Evolutionary conservation across 1,284 basidiomycete species (phyloP).

Genomic region (Wallemia mellicola): DNA sequence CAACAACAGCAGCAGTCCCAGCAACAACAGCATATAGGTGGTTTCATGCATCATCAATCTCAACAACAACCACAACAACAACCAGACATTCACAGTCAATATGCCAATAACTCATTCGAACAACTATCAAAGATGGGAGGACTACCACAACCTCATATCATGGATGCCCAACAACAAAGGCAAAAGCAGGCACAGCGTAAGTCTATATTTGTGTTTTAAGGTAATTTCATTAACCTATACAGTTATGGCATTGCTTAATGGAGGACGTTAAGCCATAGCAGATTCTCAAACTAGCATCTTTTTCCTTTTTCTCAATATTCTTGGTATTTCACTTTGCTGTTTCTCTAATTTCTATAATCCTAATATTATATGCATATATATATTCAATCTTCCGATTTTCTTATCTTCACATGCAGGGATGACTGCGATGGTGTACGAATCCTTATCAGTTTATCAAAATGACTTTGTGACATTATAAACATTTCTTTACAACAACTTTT

Average conservation of each 20-base stretch:
- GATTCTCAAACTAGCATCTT: neutral
- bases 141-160: neutral
- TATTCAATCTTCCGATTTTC: no score
- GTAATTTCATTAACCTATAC: neutral
- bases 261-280: neutral
- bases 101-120: neutral
- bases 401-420: no score
- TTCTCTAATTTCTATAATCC: no score
- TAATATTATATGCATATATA: no score
- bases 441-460: no score
- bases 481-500: no score
- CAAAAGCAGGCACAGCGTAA: neutral
- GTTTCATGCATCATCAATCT: neutral
- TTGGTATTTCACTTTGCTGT: no score
- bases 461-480: no score
- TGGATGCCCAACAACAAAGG: neutral
- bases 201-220: neutral
- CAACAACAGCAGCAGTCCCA: neutral
- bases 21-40: neutral
- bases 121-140: neutral
- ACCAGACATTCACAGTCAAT: neutral
- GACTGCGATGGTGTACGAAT: no score
- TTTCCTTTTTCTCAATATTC: neutral
- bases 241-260: neutral
- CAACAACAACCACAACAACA: neutral